A percentile compares a stretch with the other conserved stretches of the same genome.
Conservation (phyloP, 305 asterid genomes). For the Ruellia speciosa region DNA sequence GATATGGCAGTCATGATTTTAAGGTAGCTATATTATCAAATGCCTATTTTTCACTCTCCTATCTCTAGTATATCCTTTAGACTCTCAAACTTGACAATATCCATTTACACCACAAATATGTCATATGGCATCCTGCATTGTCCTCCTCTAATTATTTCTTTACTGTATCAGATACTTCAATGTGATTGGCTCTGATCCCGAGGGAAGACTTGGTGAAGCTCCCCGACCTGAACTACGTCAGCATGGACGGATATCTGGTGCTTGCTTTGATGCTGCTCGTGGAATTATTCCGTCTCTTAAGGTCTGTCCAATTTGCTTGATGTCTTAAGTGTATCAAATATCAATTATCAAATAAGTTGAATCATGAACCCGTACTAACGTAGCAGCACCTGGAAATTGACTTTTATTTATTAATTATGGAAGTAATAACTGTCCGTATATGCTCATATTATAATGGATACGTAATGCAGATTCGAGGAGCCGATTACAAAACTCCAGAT, state of each 20-base stretch:
- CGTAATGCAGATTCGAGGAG: conserved; percentile 49
- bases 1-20: conserved; percentile 92
- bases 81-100: background rate
- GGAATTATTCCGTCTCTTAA: conserved; percentile 77
- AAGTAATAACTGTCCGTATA: background rate
- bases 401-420: background rate
- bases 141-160: background rate
- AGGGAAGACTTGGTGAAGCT: conserved; percentile 97
- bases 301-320: conserved; percentile 33
- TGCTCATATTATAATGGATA: background rate
- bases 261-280: conserved; percentile 97
- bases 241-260: conserved; percentile 94
- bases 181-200: conserved; percentile 96
- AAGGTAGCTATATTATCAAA: conserved; percentile 34
- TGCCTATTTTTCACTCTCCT: background rate
- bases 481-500: conserved; percentile 50
- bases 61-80: background rate
- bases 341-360: background rate
- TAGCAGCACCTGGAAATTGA: background rate
- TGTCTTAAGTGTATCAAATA: background rate
- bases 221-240: conserved; percentile 92
- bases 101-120: too few species aligned
- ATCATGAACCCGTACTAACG: background rate
- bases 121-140: background rate
- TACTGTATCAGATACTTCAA: conserved; percentile 66